phyloP scores from a whole-genome alignment of 1,139 yeast species.

The Suhomyces chickasaworum region DNA sequence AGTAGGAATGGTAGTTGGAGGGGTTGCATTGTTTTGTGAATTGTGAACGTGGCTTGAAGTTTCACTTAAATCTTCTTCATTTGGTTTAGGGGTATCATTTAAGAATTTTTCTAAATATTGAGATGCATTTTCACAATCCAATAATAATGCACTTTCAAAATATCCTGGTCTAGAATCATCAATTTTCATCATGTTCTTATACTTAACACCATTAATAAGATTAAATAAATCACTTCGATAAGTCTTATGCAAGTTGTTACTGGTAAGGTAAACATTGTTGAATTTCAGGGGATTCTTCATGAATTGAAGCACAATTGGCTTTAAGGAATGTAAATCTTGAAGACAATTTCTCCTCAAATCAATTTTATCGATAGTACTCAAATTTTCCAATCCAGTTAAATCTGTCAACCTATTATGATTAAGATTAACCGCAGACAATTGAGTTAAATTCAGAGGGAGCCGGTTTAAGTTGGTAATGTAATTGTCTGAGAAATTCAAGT shows the following conservation, averaged over 20 bases:
- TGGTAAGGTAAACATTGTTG: slow-evolving; percentile 40
- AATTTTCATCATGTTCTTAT: slow-evolving; percentile 48
- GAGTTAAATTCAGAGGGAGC: slow-evolving; percentile 43
- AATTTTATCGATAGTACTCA: slow-evolving; percentile 50
- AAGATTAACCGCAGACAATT: slow-evolving; percentile 53
- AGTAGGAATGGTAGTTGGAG: slow-evolving; percentile 2
- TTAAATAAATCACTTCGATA: slow-evolving; percentile 59
- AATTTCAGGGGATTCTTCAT: slow-evolving; percentile 35
- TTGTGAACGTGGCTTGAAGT: neutral
- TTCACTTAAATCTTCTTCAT: slow-evolving; percentile 1
- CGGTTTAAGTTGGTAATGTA: slow-evolving; percentile 42
- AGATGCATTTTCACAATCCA: slow-evolving; percentile 52
- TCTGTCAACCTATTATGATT: slow-evolving; percentile 52
- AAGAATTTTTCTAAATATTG: slow-evolving; percentile 46
- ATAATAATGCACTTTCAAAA: slow-evolving; percentile 56
- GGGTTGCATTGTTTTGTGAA: slow-evolving; percentile 21
- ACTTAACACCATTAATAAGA: slow-evolving; percentile 54
- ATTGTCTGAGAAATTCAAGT: slow-evolving; percentile 60
- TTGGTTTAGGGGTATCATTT: slow-evolving; percentile 13
- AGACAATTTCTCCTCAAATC: slow-evolving; percentile 59
- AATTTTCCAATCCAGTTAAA: slow-evolving; percentile 52
- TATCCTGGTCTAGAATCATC: slow-evolving; percentile 69
- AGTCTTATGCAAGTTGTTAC: slow-evolving; percentile 50
- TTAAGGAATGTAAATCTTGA: slow-evolving; percentile 30
- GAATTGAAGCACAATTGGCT: slow-evolving; percentile 41